phyloP scores from a whole-genome alignment of 148 eudicot species.

The Arbutus unedo region DNA sequence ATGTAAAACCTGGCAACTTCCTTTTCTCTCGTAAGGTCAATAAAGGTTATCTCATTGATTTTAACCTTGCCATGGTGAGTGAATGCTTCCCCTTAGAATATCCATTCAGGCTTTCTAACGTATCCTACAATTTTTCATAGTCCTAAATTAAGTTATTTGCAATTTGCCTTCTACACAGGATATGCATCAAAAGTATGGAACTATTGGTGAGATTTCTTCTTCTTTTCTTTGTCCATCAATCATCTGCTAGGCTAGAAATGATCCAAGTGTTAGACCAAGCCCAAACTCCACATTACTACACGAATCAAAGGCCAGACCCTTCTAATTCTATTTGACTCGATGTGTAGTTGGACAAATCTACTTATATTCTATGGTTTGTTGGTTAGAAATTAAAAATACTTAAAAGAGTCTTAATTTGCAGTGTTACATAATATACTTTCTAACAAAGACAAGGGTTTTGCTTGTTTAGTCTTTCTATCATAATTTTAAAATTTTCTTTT shows the following conservation, averaged over 20 bases:
- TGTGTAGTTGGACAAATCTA: neutral
- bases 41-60: conserved; percentile 84
- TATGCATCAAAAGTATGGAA: conserved; percentile 57
- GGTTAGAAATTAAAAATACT: neutral
- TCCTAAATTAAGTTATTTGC: neutral
- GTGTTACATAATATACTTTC: neutral
- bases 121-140: neutral
- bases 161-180: conserved; percentile 44
- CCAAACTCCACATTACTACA: neutral
- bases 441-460: neutral
- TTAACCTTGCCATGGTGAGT: conserved; percentile 84
- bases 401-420: neutral
- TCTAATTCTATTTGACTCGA: neutral
- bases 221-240: neutral
- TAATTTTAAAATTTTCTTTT: too few species aligned
- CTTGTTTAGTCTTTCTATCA: too few species aligned
- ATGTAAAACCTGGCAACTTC: conserved; percentile 96
- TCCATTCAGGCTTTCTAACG: neutral
- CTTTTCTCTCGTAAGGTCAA: conserved; percentile 61
- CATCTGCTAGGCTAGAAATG: conserved; percentile 5
- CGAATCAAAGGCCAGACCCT: neutral
- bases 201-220: conserved; percentile 38
- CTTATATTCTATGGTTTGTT: neutral
- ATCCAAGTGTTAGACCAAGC: neutral
- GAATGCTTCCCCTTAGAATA: neutral